Evolutionary conservation across 768 basidiomycete genomes (phyloP), one percentile per base, ranked within the genome.

Genomic region (Agaricus subrufescens): DNA sequence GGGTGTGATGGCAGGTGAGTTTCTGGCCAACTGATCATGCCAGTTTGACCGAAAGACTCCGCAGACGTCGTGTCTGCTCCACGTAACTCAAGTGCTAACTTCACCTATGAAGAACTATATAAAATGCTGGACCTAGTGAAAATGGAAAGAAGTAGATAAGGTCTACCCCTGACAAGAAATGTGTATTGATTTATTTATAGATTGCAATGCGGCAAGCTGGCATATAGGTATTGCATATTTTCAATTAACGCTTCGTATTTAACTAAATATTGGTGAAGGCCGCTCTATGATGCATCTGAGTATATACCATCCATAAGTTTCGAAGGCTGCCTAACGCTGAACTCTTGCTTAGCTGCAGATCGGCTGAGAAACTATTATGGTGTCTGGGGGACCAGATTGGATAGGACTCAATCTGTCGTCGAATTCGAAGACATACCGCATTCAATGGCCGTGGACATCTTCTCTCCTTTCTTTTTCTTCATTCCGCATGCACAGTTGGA

Each of bases 351-450:
- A 56, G 54, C 47, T 12, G 9, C 5, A 3, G 48, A 56, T 11
- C 31, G 54, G 14, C 15, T 56, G 8, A 38, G 54, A 23, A 56
- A 56, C 12, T 56, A 56, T 11, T 56, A 56, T 26, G 54, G 54
- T 15, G 19, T 25, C 12, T 49, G 47, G 37, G 42, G 40, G 11
- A 31, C 54, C 9, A 40, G 38, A 23, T 37, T 56, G 30, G 30
- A 15, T 10, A 56, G 40, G 15, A 3, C 31, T 3, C 54, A 56
- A 34, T 14, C 46, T n/a, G 47, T 56, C 9, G 19, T 56, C 29
- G 9, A n/a, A 15, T 9, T 3, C 15, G 4, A 19, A 6, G n/a
- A 26, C 11, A 29, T 12, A 29, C 5, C 14, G 11, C 54, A 29
- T 19, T 56, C 54, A 1, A 56, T 30, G 10, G 34, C 49, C 5